phyloP scores from a whole-genome alignment of 257 asterid genomes.

The Scutellaria galericulata region DNA sequence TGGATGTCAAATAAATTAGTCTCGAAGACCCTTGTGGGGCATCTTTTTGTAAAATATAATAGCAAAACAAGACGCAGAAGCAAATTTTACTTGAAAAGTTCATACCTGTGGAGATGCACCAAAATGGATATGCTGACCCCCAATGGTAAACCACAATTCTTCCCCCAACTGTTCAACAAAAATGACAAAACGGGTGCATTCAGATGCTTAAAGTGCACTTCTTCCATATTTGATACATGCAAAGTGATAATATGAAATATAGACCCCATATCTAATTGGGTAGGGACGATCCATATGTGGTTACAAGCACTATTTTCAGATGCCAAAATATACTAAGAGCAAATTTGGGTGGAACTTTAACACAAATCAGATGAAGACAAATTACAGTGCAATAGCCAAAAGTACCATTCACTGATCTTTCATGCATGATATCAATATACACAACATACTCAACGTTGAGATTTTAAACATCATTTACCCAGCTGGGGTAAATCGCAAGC shows the following conservation, averaged over 20 bases:
- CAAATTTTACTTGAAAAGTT: conserved; percentile 13
- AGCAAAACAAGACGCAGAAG: conserved; percentile 1
- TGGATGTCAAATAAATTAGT: not conserved
- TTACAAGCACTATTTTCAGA: not conserved
- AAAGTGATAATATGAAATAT: not conserved
- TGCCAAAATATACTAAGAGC: not conserved
- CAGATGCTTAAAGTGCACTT: not conserved
- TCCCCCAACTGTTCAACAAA: conserved; percentile 69
- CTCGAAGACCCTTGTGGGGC: too few species aligned
- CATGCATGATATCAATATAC: not conserved
- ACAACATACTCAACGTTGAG: not conserved
- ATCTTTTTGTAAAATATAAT: not conserved
- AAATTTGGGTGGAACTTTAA: not conserved
- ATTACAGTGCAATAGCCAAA: not conserved
- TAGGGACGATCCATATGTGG: not conserved
- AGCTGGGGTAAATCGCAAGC: not conserved
- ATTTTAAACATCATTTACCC: not conserved
- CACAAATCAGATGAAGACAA: not conserved
- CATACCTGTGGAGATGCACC: conserved; percentile 86
- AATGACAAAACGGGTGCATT: conserved; percentile 9
- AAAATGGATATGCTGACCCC: conserved; percentile 79
- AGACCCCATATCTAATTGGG: not conserved
- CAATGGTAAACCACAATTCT: conserved; percentile 74
- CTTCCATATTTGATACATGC: not conserved
- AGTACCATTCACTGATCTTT: not conserved